Conservation (phyloP, 495 filamentous ascomycete species). For the Poronia punctata region DNA sequence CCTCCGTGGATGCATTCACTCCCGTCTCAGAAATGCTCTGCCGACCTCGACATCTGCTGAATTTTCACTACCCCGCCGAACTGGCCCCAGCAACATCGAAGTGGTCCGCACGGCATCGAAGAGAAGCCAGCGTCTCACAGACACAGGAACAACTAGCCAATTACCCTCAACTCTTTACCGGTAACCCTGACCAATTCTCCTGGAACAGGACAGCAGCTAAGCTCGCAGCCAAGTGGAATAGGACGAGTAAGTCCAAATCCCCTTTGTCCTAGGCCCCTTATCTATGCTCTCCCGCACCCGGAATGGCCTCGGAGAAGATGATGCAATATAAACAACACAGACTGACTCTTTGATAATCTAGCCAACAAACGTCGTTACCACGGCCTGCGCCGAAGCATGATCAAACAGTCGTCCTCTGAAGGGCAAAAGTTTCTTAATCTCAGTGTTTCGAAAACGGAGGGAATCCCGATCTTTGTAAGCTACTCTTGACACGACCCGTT, state of each 20-base stretch:
- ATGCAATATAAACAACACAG: too few species aligned
- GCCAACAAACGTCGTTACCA: slow-evolving; percentile 8
- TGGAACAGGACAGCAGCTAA: slow-evolving; percentile 17
- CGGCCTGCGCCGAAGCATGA: slow-evolving; percentile 23
- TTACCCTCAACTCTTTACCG: slow-evolving; percentile 4
- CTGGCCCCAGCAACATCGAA: slow-evolving; percentile 1
- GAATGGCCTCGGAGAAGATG: slow-evolving; percentile 14
- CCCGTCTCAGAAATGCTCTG: slow-evolving; percentile 25
- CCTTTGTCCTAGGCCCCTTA: neutral
- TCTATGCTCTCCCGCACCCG: slow-evolving; percentile 5
- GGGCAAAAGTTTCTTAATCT: slow-evolving; percentile 8
- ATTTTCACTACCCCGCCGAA: slow-evolving; percentile 5
- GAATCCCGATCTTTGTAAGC: slow-evolving; percentile 18
- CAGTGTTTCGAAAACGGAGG: slow-evolving; percentile 12
- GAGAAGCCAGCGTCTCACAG: slow-evolving; percentile 4
- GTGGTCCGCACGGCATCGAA: slow-evolving; percentile 4
- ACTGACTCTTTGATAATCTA: too few species aligned
- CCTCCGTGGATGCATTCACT: slow-evolving; percentile 23
- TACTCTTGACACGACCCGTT: slow-evolving; percentile 3
- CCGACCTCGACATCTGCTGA: slow-evolving; percentile 19
- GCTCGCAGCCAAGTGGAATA: slow-evolving; percentile 18
- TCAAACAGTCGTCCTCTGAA: slow-evolving; percentile 17
- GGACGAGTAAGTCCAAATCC: slow-evolving; percentile 5
- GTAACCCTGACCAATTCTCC: slow-evolving; percentile 7
- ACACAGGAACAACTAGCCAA: slow-evolving; percentile 6